Base-by-base conservation (phyloP, 495 filamentous ascomycete genomes). In the Alectoria sarmentosa region DNA sequence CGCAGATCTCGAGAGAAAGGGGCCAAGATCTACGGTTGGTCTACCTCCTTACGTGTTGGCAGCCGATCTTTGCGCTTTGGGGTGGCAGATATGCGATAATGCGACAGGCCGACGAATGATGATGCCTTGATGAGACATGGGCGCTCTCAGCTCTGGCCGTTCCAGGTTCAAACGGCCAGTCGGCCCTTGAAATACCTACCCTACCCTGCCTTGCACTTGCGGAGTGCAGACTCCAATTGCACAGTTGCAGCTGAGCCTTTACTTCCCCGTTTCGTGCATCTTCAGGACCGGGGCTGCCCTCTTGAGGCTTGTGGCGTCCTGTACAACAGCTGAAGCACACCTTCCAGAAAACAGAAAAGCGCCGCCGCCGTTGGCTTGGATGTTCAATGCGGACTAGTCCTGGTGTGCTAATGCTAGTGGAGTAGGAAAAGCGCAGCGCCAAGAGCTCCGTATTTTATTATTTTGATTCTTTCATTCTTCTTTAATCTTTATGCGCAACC, bases 61-160 rank as follows among this genome's bases (percentile, higher is more conserved):
- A 1, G 42, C 4, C 36, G 56, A 65, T 65, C 56, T 15, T 38
- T 37, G 39, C 62, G 62, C 55, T 39, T 46, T 41, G 54, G 55
- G 21, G 52, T n/a, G n/a, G n/a, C n/a, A n/a, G n/a, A n/a, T n/a
- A n/a, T n/a, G n/a, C n/a, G n/a, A n/a, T n/a, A n/a, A n/a, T n/a
- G n/a, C n/a, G n/a, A n/a, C n/a, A n/a, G n/a, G n/a, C n/a, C 57
- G 56, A 60, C 63, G 38, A 52, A 52, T 46, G 56, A 60, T 38
- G 19, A 30, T 17, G 7, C 11, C 5, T n/a, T n/a, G n/a, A 30
- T 52, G 36, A 28, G n/a, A 60, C 37, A 30, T n/a, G n/a, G n/a
- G n/a, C n/a, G n/a, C n/a, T n/a, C n/a, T n/a, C n/a, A n/a, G n/a
- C n/a, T 59, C 21, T 41, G 38, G 21, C 38, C 15, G 28, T 54